phyloP scores from a whole-genome alignment of 176 grass and related monocot species.

The Themeda triandra region DNA sequence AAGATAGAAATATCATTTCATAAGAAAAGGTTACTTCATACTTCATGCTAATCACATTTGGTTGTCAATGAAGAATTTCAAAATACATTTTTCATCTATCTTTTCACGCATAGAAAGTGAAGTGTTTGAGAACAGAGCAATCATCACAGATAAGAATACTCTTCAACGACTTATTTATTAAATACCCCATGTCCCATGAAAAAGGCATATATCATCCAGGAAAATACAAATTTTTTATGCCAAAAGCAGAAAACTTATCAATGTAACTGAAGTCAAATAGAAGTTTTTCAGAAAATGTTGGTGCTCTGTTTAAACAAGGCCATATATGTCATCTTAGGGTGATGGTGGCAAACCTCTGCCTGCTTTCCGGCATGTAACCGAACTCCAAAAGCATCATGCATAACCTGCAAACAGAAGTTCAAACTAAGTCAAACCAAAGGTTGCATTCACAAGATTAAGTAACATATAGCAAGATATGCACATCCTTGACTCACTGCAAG shows the following conservation, averaged over 20 bases:
- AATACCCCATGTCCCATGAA: not conserved
- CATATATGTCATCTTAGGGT: constrained; percentile 6
- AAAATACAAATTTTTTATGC: not conserved
- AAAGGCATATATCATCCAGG: not conserved
- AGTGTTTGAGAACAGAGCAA: not conserved
- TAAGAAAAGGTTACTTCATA: not conserved
- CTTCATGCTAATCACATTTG: constrained; percentile 2
- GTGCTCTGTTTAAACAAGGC: constrained; percentile 8
- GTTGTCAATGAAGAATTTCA: constrained; percentile 11
- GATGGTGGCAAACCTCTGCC: constrained; percentile 63
- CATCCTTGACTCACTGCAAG: not conserved
- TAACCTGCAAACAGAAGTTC: constrained; percentile 59
- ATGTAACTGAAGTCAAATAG: not conserved
- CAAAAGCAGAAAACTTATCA: not conserved
- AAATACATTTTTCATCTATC: not conserved
- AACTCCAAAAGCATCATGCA: constrained; percentile 94
- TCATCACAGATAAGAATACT: not conserved
- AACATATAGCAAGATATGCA: not conserved
- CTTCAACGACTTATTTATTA: not conserved
- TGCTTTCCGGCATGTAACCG: constrained; percentile 94
- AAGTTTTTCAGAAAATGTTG: not conserved
- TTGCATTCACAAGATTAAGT: not conserved
- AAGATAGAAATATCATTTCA: not conserved
- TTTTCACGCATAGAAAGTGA: not conserved
- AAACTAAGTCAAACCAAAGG: constrained; percentile 21